These are phyloP conservation scores for Tylopilus plumbeoviolaceoides DNA, from an alignment of 768 basidiomycete species.

Conservation along the genomic window DNA sequence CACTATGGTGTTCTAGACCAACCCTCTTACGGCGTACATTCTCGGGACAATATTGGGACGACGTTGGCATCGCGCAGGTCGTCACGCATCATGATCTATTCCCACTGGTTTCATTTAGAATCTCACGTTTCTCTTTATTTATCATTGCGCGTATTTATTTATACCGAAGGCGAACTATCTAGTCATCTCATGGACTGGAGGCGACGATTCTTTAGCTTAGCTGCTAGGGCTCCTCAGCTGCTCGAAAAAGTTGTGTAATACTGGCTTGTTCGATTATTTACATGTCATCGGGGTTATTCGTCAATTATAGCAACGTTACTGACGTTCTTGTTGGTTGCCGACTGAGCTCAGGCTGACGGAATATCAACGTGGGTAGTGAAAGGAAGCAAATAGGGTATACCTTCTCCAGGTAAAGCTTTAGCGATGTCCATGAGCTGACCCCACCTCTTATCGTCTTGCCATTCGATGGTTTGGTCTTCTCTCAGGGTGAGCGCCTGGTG, in stretches of 20 bases:
- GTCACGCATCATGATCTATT: not conserved
- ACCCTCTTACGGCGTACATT: not conserved
- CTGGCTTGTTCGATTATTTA: not conserved
- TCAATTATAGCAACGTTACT: not conserved
- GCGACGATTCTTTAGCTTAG: not conserved
- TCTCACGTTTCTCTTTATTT: not conserved
- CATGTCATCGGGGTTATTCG: constrained; percentile 2
- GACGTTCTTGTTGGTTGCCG: not conserved
- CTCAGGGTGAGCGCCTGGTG: constrained; percentile 46
- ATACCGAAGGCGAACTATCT: not conserved
- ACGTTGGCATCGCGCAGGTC: not conserved
- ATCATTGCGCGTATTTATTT: not conserved
- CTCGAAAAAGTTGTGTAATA: not conserved
- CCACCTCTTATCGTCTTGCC: constrained; percentile 56
- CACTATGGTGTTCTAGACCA: constrained; percentile 13
- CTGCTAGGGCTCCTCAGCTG: not conserved
- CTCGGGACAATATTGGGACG: not conserved
- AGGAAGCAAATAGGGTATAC: not conserved
- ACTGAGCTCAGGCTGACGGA: not conserved
- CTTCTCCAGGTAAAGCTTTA: constrained; percentile 25
- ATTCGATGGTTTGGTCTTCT: constrained; percentile 48
- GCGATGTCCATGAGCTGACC: constrained; percentile 41
- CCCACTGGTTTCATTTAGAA: not conserved
- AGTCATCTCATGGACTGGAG: not conserved
- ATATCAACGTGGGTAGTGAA: too few species aligned